phyloP scores from a whole-genome alignment of 2,329 filamentous ascomycete species.

The Plectosphaerella sp. region DNA sequence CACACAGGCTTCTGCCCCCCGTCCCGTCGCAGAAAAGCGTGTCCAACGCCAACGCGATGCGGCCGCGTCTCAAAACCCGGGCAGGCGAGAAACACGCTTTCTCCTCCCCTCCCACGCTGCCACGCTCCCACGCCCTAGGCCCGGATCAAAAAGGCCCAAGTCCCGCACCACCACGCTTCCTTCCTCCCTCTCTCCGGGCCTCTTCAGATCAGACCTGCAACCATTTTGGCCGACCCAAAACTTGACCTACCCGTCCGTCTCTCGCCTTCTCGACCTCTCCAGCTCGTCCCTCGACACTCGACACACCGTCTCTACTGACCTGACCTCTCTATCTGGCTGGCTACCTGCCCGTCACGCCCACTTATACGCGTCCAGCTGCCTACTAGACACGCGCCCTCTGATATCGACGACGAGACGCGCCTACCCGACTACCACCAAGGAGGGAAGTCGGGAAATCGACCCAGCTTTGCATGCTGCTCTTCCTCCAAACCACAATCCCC shows the following conservation, averaged over 20 bases:
- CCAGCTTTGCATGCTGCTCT: neutral
- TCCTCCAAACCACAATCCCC: neutral
- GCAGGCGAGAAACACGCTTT: slow-evolving; percentile 7
- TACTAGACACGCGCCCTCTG: neutral
- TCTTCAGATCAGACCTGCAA: slow-evolving; percentile 18
- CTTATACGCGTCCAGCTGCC: too few species aligned
- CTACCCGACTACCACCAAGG: neutral
- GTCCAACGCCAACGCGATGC: slow-evolving; percentile 16
- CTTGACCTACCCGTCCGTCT: slow-evolving; percentile 3
- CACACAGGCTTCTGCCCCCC: neutral
- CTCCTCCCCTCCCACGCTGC: slow-evolving; percentile 8
- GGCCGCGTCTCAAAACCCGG: slow-evolving; percentile 6
- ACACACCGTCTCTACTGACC: neutral
- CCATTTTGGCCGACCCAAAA: slow-evolving; percentile 4
- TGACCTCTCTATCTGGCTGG: neutral
- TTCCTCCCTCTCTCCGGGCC: slow-evolving; percentile 11
- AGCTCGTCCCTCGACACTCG: neutral
- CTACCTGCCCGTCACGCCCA: neutral
- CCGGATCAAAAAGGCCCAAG: slow-evolving; percentile 20
- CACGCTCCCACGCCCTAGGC: neutral
- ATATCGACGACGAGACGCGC: slow-evolving; percentile 5
- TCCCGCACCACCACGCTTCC: slow-evolving; percentile 14
- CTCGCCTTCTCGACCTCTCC: neutral
- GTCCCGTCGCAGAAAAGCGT: neutral
- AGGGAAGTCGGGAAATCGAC: neutral